phyloP scores from a whole-genome alignment of 805 yeast species.

The Metschnikowia lachancei region DNA sequence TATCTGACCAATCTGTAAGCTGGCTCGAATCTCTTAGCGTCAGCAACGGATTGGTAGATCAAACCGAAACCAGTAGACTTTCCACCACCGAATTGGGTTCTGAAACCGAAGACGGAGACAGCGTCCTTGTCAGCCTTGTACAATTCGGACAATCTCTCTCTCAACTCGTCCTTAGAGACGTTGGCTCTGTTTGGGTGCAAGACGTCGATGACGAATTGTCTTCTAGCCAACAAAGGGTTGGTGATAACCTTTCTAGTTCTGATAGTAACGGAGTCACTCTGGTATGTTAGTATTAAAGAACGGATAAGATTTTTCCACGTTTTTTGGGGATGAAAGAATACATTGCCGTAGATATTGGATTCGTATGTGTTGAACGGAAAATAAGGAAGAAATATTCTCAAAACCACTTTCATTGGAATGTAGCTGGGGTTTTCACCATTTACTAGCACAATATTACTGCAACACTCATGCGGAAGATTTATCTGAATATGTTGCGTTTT shows the following conservation, averaged over 20 bases:
- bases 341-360: no score
- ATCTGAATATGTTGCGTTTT: no score
- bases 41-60: slow-evolving; percentile 96
- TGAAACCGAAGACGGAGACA: slow-evolving; percentile 97
- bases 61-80: slow-evolving; percentile 99
- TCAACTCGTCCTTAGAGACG: slow-evolving; percentile 98
- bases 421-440: no score
- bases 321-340: no score
- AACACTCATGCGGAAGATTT: no score
- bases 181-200: slow-evolving; percentile 99
- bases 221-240: slow-evolving; percentile 98
- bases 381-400: no score
- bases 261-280: slow-evolving; percentile 99
- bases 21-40: slow-evolving; percentile 99
- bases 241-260: slow-evolving; percentile 99
- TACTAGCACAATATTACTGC: no score
- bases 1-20: slow-evolving; percentile 98
- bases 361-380: no score
- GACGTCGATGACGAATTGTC: slow-evolving; percentile 99
- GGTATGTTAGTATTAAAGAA: slow-evolving; percentile 23
- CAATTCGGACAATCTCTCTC: slow-evolving; percentile 84
- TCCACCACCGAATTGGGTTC: slow-evolving; percentile 99
- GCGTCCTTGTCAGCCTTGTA: slow-evolving; percentile 93
- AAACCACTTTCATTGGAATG: no score
- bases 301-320: neutral